A percentile compares a stretch with the other conserved stretches of the same genome.
These are phyloP conservation scores for Mollisia scopiformis DNA, from an alignment of 2,329 filamentous ascomycete species.

Conservation along the genomic window DNA sequence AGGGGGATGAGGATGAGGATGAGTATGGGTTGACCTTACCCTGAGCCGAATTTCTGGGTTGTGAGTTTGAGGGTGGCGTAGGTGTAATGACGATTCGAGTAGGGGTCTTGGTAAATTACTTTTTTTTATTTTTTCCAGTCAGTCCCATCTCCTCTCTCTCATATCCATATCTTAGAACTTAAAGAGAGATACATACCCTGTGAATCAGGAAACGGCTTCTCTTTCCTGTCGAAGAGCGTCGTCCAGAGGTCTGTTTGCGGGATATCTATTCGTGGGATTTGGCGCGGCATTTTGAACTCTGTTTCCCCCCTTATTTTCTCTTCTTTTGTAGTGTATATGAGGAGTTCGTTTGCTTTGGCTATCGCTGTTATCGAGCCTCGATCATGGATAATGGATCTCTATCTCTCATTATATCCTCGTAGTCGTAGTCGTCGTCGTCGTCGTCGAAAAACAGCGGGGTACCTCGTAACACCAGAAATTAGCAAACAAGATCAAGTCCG, in stretches of 20 bases:
- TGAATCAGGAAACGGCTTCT: constrained; percentile 66
- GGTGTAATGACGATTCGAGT: constrained; percentile 68
- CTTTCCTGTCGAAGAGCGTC: constrained; percentile 71
- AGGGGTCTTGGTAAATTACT: constrained; percentile 43
- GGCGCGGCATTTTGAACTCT: constrained; percentile 8
- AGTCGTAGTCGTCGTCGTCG: no score
- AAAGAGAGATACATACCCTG: constrained; percentile 58
- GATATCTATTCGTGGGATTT: constrained; percentile 53
- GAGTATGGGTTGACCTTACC: no score
- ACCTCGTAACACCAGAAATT: no score
- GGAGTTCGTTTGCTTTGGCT: no score
- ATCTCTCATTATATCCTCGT: no score
- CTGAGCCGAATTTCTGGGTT: constrained; percentile 77
- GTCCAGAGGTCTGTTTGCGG: constrained; percentile 78
- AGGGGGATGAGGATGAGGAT: no score
- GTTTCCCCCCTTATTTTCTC: neutral
- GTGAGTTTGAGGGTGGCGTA: constrained; percentile 64
- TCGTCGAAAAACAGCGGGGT: no score
- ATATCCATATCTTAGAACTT: no score
- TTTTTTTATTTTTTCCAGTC: neutral
- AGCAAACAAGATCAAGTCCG: no score
- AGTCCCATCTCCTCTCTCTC: no score
- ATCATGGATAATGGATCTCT: neutral
- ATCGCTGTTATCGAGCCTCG: neutral
- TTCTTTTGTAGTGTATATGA: neutral